These are phyloP conservation scores for Blastobotrys attinorum DNA, from an alignment of 805 yeast genomes.

Conservation along the genomic window DNA sequence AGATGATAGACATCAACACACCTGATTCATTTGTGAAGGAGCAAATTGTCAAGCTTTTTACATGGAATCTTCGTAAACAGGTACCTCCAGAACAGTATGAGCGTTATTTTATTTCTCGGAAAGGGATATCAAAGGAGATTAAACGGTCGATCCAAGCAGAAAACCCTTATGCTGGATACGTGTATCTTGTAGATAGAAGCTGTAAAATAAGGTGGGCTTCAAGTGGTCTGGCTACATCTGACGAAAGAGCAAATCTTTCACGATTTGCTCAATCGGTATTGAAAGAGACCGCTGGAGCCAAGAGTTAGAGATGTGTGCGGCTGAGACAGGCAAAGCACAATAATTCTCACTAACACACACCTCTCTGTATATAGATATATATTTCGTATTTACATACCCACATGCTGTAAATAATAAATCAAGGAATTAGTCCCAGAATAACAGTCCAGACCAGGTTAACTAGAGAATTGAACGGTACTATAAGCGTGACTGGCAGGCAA, in stretches of 20 bases:
- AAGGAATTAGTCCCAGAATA: constrained; percentile 15
- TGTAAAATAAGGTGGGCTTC: constrained; percentile 87
- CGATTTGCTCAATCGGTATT: constrained; percentile 54
- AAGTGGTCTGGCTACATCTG: constrained; percentile 68
- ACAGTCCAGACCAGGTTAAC: constrained; percentile 21
- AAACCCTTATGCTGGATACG: constrained; percentile 75
- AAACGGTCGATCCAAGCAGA: constrained; percentile 56
- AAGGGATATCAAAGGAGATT: constrained; percentile 46
- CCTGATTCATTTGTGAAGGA: constrained; percentile 71
- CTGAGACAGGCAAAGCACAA: too few species aligned
- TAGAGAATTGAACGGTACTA: constrained; percentile 21
- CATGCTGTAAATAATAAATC: too few species aligned
- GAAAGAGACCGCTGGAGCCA: constrained; percentile 35
- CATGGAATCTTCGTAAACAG: constrained; percentile 35
- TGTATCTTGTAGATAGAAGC: constrained; percentile 66
- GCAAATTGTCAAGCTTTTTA: constrained; percentile 47
- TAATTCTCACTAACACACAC: too few species aligned
- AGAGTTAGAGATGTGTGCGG: too few species aligned
- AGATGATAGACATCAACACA: constrained; percentile 67
- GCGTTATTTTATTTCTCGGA: constrained; percentile 56
- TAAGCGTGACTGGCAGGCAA: constrained; percentile 14
- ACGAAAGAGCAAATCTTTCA: constrained; percentile 59
- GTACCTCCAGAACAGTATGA: constrained; percentile 40
- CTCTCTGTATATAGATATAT: not conserved
- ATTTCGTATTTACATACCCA: not conserved